Percentiles rank a stretch among this genome's conserved stretches.
Conservation (phyloP, 192 early-diverging fungal genomes). For the Cetraspora pellucida region DNA sequence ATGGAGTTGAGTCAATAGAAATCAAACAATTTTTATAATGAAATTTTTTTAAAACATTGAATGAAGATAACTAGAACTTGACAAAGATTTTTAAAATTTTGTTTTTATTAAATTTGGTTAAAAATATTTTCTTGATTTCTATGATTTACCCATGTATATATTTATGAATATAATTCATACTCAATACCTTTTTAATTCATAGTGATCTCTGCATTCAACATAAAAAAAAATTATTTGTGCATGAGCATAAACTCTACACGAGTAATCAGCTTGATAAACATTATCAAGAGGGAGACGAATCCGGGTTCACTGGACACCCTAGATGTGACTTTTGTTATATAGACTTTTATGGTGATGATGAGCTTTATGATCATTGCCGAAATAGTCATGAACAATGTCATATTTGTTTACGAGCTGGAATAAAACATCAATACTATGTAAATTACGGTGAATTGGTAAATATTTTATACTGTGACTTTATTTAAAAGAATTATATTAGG, state of each 20-base stretch:
- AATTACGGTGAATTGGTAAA: slow-evolving; percentile 81
- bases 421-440: slow-evolving; percentile 83
- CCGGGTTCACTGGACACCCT: slow-evolving; percentile 84
- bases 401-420: slow-evolving; percentile 74
- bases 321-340: slow-evolving; percentile 86
- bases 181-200: slow-evolving; percentile 8
- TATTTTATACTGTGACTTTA: neutral
- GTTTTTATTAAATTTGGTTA: no score
- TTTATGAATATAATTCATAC: no score
- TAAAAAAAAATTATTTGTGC: slow-evolving; percentile 93
- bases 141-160: no score
- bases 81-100: no score
- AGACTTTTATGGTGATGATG: slow-evolving; percentile 88
- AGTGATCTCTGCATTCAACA: slow-evolving; percentile 87
- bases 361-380: slow-evolving; percentile 93
- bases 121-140: no score
- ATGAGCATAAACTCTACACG: slow-evolving; percentile 89
- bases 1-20: no score
- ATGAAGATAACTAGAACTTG: no score
- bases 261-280: slow-evolving; percentile 75
- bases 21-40: no score
- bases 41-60: no score
- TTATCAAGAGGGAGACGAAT: slow-evolving; percentile 70
- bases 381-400: slow-evolving; percentile 94
- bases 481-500: neutral